A percentile compares a stretch with the other conserved stretches of the same genome.
phyloP scores from a whole-genome alignment of 352 stramenopile genomes.

The Globisporangium paddicum region DNA sequence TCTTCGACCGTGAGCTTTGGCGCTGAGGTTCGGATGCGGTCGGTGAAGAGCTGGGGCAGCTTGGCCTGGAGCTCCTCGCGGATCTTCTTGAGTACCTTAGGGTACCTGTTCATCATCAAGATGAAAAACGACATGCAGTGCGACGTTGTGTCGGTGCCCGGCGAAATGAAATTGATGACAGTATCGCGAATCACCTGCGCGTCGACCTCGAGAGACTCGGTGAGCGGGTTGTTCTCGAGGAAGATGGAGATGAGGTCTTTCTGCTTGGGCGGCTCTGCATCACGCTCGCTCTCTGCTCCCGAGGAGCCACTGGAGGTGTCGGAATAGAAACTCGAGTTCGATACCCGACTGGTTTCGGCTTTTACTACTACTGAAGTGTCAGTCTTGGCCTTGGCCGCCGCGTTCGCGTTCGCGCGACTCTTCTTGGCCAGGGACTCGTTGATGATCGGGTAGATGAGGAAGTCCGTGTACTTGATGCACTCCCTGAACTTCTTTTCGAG shows the following conservation, averaged over 20 bases:
- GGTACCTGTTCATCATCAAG: slow-evolving; percentile 38
- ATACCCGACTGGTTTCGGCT: not conserved
- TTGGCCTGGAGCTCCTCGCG: slow-evolving; percentile 20
- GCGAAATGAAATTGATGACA: slow-evolving; percentile 54
- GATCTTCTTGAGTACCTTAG: slow-evolving; percentile 30
- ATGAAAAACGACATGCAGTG: slow-evolving; percentile 38
- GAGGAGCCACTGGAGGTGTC: not conserved
- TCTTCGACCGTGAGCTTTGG: slow-evolving; percentile 28
- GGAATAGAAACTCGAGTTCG: not conserved
- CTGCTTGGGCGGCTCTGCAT: not conserved
- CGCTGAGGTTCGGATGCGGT: not conserved
- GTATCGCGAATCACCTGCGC: slow-evolving; percentile 35
- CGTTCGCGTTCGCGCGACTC: slow-evolving; percentile 1
- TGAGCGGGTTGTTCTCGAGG: slow-evolving; percentile 7
- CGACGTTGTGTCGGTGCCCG: slow-evolving; percentile 47
- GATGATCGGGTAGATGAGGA: slow-evolving; percentile 28
- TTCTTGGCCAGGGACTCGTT: slow-evolving; percentile 26
- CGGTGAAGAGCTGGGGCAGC: slow-evolving; percentile 15
- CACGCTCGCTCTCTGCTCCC: not conserved
- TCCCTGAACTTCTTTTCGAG: slow-evolving; percentile 24
- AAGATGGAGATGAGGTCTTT: slow-evolving; percentile 14
- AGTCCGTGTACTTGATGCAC: slow-evolving; percentile 17
- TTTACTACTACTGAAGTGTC: too few species aligned
- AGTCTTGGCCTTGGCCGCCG: too few species aligned
- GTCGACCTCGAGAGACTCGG: slow-evolving; percentile 1